Evolutionary conservation across 2,329 filamentous ascomycete genomes (phyloP), one percentile per base, ranked within the genome.

Genomic region (Stemphylium beticola): DNA sequence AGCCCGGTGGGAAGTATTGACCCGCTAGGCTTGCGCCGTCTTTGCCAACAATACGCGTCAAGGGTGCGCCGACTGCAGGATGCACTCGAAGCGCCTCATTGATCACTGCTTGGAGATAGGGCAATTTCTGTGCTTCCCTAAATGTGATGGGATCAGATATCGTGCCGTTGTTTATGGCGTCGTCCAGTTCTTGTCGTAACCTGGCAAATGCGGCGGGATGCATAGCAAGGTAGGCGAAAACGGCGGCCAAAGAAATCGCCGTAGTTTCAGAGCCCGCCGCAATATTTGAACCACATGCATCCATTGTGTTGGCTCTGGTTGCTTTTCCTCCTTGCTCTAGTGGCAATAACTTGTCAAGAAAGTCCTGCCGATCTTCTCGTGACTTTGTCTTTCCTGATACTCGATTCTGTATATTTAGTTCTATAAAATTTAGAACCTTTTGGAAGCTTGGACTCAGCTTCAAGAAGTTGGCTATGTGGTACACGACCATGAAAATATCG

Each of bases 231-330:
- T 79, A 57, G 53, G 80, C 82, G 26, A 84, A 61, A 4, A 81
- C 72, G 2, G 76, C 69, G 0, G 74, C 75, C 0, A 85, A 72
- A 2, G 75, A 78, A 39, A 83, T 80, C 2, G 79, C 76, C 0
- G 82, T 84, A 0, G 83, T 84, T 55, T 76, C 77, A 2, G 64
- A 72, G 2, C 74, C 77, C 3, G 75, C 76, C n/a, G 53, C 64
- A 14, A 80, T 65, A 43, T 79, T 81, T 7, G 45, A 29, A 15
- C 2, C 1, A 14, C 47, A 49, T n/a, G 48, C 44, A 14, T 40
- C 31, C 4, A 24, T 26, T 1, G 53, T 61, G 38, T 54, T 24
- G 1, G 3, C 20, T 10, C 60, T 44, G 9, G 60, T 58, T 11
- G 33, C 42, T 32, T 58, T 61, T 24, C 57, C 55, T 12, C 41